These are phyloP conservation scores for Russula emetica DNA, from an alignment of 768 basidiomycete genomes.

Conservation along the genomic window DNA sequence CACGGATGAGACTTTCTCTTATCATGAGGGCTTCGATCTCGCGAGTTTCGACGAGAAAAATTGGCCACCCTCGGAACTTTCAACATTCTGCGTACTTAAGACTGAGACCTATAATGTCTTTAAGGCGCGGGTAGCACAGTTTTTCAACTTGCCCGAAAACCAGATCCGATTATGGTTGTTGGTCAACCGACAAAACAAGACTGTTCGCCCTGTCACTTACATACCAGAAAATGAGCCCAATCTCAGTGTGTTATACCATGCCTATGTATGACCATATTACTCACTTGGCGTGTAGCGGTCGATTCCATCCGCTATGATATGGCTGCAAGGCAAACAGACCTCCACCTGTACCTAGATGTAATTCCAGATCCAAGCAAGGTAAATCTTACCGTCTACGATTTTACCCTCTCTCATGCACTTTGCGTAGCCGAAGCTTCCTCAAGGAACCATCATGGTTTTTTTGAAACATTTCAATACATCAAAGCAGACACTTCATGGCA, in stretches of 20 bases:
- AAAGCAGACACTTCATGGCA: constrained; percentile 80
- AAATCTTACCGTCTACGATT: constrained; percentile 19
- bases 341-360: constrained; percentile 90
- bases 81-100: constrained; percentile 93
- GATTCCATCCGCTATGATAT: constrained; percentile 96
- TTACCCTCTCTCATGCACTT: constrained; percentile 19
- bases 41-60: constrained; percentile 98
- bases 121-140: constrained; percentile 85
- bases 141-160: constrained; percentile 80
- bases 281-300: constrained; percentile 56
- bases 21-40: constrained; percentile 95
- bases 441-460: constrained; percentile 94
- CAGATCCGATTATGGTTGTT: constrained; percentile 95
- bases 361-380: constrained; percentile 79
- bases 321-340: constrained; percentile 92
- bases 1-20: constrained; percentile 91
- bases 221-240: constrained; percentile 92
- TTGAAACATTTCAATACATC: constrained; percentile 96
- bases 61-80: constrained; percentile 90
- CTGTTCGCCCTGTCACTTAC: constrained; percentile 92
- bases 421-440: constrained; percentile 61
- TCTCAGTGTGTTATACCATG: constrained; percentile 59
- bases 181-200: constrained; percentile 99
- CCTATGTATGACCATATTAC: neutral
- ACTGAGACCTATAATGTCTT: constrained; percentile 88